Conservation (phyloP, 495 filamentous ascomycete genomes). For the Diplogelasinospora grovesii region DNA sequence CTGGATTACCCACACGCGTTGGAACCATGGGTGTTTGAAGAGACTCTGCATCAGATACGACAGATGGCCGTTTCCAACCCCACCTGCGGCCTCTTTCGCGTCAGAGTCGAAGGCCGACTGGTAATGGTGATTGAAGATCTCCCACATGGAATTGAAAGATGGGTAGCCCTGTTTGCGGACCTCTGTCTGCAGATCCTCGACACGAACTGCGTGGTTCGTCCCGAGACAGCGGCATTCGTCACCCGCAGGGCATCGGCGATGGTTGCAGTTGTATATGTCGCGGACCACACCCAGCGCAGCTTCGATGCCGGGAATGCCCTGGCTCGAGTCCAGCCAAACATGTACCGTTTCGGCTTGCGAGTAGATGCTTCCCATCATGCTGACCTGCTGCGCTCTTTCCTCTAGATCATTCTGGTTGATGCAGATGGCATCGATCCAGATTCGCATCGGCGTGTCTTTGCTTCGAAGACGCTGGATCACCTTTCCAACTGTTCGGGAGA, state of each 20-base stretch:
- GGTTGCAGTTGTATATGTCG: conserved; percentile 2
- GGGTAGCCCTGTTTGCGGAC: background rate
- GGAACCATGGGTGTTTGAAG: conserved; percentile 8
- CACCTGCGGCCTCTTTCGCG: background rate
- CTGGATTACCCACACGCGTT: conserved; percentile 9
- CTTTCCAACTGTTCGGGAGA: conserved; percentile 3
- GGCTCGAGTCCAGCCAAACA: conserved; percentile 22
- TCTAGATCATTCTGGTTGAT: conserved; percentile 18
- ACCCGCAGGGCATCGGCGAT: background rate
- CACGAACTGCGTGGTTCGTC: background rate
- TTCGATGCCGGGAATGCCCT: conserved; percentile 14
- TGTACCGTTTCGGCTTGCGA: conserved; percentile 10
- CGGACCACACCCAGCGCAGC: background rate
- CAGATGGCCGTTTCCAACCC: conserved; percentile 1
- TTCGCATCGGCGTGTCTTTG: background rate
- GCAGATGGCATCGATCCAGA: too few relatives aligned
- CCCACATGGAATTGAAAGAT: conserved; percentile 1
- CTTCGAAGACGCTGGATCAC: conserved; percentile 4
- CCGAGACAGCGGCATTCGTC: background rate
- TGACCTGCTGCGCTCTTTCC: conserved; percentile 18
- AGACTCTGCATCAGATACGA: conserved; percentile 1
- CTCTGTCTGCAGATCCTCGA: background rate
- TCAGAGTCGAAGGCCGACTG: background rate
- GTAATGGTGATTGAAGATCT: conserved; percentile 1
- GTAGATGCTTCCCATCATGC: conserved; percentile 21